Conservation (phyloP, 148 eudicot species). For the Rhododendron williamsianum region DNA sequence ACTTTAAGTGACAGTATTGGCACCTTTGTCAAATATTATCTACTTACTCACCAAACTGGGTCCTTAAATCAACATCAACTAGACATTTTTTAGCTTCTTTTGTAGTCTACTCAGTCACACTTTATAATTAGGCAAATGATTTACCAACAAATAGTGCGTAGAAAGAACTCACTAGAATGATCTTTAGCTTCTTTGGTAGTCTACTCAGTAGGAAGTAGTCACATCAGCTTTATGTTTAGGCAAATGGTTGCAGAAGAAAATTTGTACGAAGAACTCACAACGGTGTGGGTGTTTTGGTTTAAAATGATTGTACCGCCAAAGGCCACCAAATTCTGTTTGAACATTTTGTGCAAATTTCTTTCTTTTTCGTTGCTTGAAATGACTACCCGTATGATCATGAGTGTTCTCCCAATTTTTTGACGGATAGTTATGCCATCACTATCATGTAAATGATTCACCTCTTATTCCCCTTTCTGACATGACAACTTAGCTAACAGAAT, state of each 20-base stretch:
- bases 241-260: background rate
- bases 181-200: background rate
- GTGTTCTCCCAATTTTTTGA: background rate
- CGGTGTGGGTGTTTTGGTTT: background rate
- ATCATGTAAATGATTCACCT: background rate
- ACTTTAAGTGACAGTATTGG: background rate
- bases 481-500: background rate
- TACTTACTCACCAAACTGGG: conserved; percentile 1
- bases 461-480: background rate
- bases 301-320: background rate
- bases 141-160: background rate
- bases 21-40: background rate
- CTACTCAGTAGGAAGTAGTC: background rate
- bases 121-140: background rate
- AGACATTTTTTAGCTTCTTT: background rate
- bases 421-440: background rate
- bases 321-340: background rate
- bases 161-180: background rate
- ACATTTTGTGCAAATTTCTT: background rate
- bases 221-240: background rate
- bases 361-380: background rate
- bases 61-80: background rate
- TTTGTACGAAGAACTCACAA: background rate
- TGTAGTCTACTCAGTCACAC: background rate
- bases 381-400: background rate